These are phyloP conservation scores for Scutellaria galericulata DNA, from an alignment of 257 asterid genomes.

Conservation along the genomic window DNA sequence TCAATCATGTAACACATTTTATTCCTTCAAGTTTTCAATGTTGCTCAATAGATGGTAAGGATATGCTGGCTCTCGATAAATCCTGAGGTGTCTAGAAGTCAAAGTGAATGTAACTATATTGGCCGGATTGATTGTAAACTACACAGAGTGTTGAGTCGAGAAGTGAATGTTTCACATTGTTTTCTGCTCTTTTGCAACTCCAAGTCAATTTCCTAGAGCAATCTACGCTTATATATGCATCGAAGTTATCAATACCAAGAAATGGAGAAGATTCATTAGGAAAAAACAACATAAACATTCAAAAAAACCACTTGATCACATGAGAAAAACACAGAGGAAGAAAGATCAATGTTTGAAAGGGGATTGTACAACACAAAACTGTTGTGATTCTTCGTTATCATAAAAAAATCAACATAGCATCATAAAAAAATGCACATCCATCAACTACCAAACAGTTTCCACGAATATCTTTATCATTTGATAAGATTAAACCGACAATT, in stretches of 20 bases:
- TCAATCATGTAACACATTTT: not conserved
- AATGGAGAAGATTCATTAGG: not conserved
- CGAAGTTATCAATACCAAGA: not conserved
- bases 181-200: conserved; percentile 9
- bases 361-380: conserved; percentile 24
- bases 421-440: conserved; percentile 28
- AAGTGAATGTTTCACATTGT: conserved; percentile 4
- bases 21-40: not conserved
- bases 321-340: not conserved
- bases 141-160: not conserved
- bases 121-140: not conserved
- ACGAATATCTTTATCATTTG: conserved; percentile 24
- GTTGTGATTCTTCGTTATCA: not conserved
- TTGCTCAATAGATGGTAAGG: conserved; percentile 2
- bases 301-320: conserved; percentile 11
- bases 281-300: not conserved
- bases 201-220: not conserved
- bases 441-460: conserved; percentile 28
- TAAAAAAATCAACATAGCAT: conserved; percentile 11
- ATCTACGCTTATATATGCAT: not conserved
- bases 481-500: conserved; percentile 35
- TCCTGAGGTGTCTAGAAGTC: not conserved
- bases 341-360: conserved; percentile 10
- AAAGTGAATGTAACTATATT: not conserved
- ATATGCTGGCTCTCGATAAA: not conserved